phyloP scores from a whole-genome alignment of 495 filamentous ascomycete genomes.

The Xylona heveae region DNA sequence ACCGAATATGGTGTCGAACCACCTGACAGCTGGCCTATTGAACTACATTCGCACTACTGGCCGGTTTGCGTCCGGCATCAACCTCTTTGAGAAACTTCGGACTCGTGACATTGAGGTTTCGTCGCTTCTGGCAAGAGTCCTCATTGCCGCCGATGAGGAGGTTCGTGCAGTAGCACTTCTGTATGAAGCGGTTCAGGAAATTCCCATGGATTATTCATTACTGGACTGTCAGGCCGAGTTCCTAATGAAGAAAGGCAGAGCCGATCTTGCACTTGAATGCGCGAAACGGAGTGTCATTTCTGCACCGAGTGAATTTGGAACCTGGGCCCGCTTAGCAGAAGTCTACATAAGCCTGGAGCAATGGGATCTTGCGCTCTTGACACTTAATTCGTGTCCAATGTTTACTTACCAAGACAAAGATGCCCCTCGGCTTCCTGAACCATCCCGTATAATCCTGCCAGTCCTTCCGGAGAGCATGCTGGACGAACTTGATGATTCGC shows the following conservation, averaged over 20 bases:
- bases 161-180: conserved; percentile 80
- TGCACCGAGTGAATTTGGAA: conserved; percentile 89
- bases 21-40: conserved; percentile 77
- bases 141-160: conserved; percentile 87
- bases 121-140: conserved; percentile 70
- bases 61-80: conserved; percentile 86
- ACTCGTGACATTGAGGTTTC: conserved; percentile 82
- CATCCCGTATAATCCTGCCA: conserved; percentile 65
- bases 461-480: conserved; percentile 75
- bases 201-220: conserved; percentile 90
- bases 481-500: conserved; percentile 86
- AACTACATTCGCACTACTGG: conserved; percentile 94
- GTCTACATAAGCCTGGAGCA: conserved; percentile 82
- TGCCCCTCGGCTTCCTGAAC: conserved; percentile 79
- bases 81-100: conserved; percentile 90
- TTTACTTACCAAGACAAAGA: conserved; percentile 99
- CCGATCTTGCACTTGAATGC: conserved; percentile 72
- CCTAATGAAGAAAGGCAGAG: conserved; percentile 67
- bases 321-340: conserved; percentile 85
- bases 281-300: conserved; percentile 86
- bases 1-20: conserved; percentile 90
- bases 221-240: conserved; percentile 91
- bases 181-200: conserved; percentile 67
- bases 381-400: conserved; percentile 98
- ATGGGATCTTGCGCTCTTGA: conserved; percentile 83